Evolutionary conservation across 2,329 filamentous ascomycete genomes (phyloP).

Genomic region (Sclerotinia subarctica): DNA sequence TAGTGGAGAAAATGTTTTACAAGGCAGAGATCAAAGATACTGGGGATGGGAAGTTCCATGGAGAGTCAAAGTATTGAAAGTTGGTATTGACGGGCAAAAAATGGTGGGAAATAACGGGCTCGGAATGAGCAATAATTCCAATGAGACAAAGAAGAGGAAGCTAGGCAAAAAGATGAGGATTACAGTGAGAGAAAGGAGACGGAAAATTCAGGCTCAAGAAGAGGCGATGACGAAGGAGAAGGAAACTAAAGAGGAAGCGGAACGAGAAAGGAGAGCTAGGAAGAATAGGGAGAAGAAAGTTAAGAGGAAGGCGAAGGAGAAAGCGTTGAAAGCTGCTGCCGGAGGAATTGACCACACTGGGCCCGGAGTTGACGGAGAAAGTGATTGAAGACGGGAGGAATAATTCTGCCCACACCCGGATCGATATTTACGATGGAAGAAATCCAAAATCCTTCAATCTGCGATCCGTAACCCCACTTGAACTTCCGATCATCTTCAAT

Average conservation of each 20-base stretch:
- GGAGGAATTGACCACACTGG: background rate
- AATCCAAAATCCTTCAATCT: slow-evolving; percentile 15
- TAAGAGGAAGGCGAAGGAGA: slow-evolving; percentile 56
- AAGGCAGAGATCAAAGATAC: slow-evolving; percentile 43
- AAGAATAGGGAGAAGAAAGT: slow-evolving; percentile 59
- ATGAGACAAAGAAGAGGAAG: slow-evolving; percentile 41
- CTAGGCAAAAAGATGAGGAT: slow-evolving; percentile 60
- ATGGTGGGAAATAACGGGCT: slow-evolving; percentile 25
- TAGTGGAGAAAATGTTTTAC: slow-evolving; percentile 50
- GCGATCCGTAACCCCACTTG: slow-evolving; percentile 6
- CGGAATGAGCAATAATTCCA: slow-evolving; percentile 18
- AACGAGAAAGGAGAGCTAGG: slow-evolving; percentile 60
- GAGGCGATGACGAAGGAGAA: slow-evolving; percentile 42
- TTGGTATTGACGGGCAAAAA: slow-evolving; percentile 33
- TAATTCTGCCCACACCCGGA: slow-evolving; percentile 6
- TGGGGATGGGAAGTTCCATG: slow-evolving; percentile 62
- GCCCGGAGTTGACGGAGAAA: slow-evolving; percentile 12
- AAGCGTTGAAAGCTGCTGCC: slow-evolving; percentile 47
- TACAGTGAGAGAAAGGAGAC: slow-evolving; percentile 44
- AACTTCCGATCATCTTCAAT: slow-evolving; percentile 3
- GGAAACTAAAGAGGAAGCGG: slow-evolving; percentile 52
- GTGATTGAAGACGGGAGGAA: slow-evolving; percentile 14
- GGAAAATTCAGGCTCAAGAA: slow-evolving; percentile 39
- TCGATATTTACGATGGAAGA: slow-evolving; percentile 15
- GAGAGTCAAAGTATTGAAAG: slow-evolving; percentile 49